Conservation (phyloP, 2,329 filamentous ascomycete species). For the Fusarium marasasianum region DNA sequence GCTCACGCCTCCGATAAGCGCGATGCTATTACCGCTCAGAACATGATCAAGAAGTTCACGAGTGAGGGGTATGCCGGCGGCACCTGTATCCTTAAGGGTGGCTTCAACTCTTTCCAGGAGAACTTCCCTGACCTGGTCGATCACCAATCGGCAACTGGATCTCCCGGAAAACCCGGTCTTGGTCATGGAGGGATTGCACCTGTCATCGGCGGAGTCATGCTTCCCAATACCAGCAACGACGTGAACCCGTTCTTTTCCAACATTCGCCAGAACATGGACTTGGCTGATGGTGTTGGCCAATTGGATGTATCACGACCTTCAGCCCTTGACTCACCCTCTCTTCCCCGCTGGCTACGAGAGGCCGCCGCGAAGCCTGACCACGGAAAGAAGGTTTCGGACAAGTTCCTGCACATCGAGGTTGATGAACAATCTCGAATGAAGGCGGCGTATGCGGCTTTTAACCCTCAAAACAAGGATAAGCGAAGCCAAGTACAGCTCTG, state of each 20-base stretch:
- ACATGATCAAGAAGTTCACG: conserved; percentile 93
- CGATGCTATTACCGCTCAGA: conserved; percentile 81
- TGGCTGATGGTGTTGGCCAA: conserved; percentile 92
- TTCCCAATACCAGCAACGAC: conserved; percentile 75
- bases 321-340: conserved; percentile 57
- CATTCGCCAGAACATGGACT: conserved; percentile 95
- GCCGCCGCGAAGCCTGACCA: conserved; percentile 74
- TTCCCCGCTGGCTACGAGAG: conserved; percentile 81
- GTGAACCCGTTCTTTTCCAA: conserved; percentile 94
- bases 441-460: conserved; percentile 69
- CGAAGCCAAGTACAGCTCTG: conserved; percentile 73
- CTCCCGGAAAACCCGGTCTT: conserved; percentile 59
- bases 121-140: conserved; percentile 74
- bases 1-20: conserved; percentile 78
- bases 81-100: conserved; percentile 80
- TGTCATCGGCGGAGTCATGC: conserved; percentile 87
- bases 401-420: conserved; percentile 85
- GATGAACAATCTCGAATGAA: conserved; percentile 93
- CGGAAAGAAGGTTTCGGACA: conserved; percentile 82
- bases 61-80: conserved; percentile 82
- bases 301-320: conserved; percentile 64
- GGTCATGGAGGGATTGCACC: conserved; percentile 62
- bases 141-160: conserved; percentile 50
- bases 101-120: conserved; percentile 78
- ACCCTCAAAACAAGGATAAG: conserved; percentile 47